A percentile compares a stretch with the other conserved stretches of the same genome.
Conservation (phyloP, 805 yeast genomes). For the Blastobotrys parvus region DNA sequence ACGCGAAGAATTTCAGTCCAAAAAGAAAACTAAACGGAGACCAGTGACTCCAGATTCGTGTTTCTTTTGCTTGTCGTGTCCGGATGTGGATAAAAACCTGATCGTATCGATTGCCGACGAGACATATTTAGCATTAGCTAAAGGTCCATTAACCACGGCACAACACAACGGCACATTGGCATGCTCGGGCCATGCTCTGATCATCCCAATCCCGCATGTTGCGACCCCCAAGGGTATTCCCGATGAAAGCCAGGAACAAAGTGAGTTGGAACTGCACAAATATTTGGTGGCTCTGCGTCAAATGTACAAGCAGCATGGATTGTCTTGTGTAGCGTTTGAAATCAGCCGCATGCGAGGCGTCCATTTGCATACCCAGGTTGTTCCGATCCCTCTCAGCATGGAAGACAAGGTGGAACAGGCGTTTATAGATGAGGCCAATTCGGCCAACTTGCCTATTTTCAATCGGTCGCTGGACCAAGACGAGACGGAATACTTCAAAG, state of each 20-base stretch:
- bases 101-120: conserved; percentile 63
- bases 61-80: conserved; percentile 77
- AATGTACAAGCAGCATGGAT: conserved; percentile 38
- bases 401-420: conserved; percentile 36
- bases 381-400: conserved; percentile 52
- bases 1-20: background rate
- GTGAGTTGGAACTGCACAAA: conserved; percentile 34
- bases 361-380: conserved; percentile 69
- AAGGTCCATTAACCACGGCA: conserved; percentile 64
- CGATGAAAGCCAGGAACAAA: conserved; percentile 26
- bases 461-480: conserved; percentile 8
- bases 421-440: conserved; percentile 13
- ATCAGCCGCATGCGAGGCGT: conserved; percentile 55
- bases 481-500: conserved; percentile 25
- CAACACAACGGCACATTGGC: conserved; percentile 34
- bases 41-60: conserved; percentile 53
- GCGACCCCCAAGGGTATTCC: conserved; percentile 35
- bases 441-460: conserved; percentile 1
- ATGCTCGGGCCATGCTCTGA: conserved; percentile 74
- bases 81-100: conserved; percentile 71
- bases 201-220: conserved; percentile 70
- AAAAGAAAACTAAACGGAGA: background rate
- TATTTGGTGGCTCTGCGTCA: conserved; percentile 42
- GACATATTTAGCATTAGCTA: conserved; percentile 67
- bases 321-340: conserved; percentile 58